phyloP scores from a whole-genome alignment of 2,329 filamentous ascomycete genomes.

The Stagonosporopsis vannaccii region DNA sequence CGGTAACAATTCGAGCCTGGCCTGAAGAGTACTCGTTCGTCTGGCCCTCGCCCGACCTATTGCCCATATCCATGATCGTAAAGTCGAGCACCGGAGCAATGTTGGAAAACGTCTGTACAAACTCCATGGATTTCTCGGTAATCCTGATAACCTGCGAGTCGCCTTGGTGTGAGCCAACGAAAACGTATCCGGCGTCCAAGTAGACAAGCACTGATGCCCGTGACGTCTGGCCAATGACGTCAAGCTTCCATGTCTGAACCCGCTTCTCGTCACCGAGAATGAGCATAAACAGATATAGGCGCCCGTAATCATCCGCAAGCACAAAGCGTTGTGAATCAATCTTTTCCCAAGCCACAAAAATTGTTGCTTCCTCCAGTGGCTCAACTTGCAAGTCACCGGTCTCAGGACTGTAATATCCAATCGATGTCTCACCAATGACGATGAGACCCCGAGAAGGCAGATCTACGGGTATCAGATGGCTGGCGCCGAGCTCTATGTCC shows the following conservation, averaged over 20 bases:
- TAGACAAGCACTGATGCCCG: conserved; percentile 82
- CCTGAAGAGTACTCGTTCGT: conserved; percentile 94
- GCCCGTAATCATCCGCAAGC: conserved; percentile 91
- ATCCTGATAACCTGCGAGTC: conserved; percentile 84
- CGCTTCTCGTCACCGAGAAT: conserved; percentile 68
- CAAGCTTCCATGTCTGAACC: conserved; percentile 76
- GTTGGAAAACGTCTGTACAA: conserved; percentile 80
- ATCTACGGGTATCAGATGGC: conserved; percentile 68
- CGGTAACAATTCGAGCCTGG: conserved; percentile 90
- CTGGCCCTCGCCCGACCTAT: conserved; percentile 77
- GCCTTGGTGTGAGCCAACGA: conserved; percentile 90
- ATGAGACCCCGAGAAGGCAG: conserved; percentile 61
- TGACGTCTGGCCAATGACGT: conserved; percentile 72
- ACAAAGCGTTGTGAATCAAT: conserved; percentile 83
- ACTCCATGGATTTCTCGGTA: conserved; percentile 65
- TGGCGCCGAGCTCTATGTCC: conserved; percentile 66
- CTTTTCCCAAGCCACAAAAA: conserved; percentile 91
- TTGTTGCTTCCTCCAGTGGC: conserved; percentile 73
- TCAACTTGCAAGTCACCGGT: conserved; percentile 71
- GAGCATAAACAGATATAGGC: conserved; percentile 83
- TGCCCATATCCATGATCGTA: conserved; percentile 94
- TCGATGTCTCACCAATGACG: conserved; percentile 67
- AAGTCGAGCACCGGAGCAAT: conserved; percentile 94
- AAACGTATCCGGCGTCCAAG: conserved; percentile 74
- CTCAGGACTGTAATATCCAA: conserved; percentile 85